phyloP scores from a whole-genome alignment of 78 protist genomes.

The Diacronema lutheri region DNA sequence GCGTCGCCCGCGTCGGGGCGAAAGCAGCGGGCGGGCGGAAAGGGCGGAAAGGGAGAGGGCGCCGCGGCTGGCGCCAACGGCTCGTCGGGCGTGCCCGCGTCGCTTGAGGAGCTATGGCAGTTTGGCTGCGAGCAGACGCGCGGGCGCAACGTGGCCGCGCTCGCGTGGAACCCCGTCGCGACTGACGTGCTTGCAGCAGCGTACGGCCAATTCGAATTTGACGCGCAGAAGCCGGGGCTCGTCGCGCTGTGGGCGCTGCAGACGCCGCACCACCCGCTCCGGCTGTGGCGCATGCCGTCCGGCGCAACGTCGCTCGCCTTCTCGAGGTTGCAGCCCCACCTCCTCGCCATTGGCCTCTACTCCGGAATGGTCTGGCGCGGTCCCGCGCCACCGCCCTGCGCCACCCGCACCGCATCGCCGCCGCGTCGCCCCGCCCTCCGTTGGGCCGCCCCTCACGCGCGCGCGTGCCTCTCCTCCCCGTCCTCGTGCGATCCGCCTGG shows the following conservation, averaged over 20 bases:
- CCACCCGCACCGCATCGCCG: not conserved
- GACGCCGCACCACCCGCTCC: conserved; percentile 23
- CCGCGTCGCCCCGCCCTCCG: conserved; percentile 19
- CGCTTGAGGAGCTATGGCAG: conserved; percentile 1
- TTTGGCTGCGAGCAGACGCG: conserved; percentile 3
- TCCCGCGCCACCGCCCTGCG: no score
- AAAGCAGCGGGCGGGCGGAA: no score
- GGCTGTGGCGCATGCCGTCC: not conserved
- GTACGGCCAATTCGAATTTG: conserved; percentile 34
- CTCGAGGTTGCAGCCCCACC: not conserved
- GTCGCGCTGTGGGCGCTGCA: conserved; percentile 61
- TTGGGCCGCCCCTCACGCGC: conserved; percentile 5
- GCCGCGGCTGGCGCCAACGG: no score
- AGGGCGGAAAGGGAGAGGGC: no score
- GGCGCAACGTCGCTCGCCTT: conserved; percentile 49
- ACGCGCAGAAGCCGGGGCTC: conserved; percentile 30
- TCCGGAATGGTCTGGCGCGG: conserved; percentile 69
- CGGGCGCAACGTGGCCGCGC: conserved; percentile 34
- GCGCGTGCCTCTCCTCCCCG: conserved; percentile 55
- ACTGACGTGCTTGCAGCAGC: conserved; percentile 46
- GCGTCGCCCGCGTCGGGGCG: no score
- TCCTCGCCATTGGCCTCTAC: conserved; percentile 60
- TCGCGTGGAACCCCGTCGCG: conserved; percentile 26
- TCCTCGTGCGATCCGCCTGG: conserved; percentile 59
- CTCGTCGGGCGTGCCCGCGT: no score